Conservation (phyloP, 2,329 filamentous ascomycete species). For the Talaromyces funiculosus region DNA sequence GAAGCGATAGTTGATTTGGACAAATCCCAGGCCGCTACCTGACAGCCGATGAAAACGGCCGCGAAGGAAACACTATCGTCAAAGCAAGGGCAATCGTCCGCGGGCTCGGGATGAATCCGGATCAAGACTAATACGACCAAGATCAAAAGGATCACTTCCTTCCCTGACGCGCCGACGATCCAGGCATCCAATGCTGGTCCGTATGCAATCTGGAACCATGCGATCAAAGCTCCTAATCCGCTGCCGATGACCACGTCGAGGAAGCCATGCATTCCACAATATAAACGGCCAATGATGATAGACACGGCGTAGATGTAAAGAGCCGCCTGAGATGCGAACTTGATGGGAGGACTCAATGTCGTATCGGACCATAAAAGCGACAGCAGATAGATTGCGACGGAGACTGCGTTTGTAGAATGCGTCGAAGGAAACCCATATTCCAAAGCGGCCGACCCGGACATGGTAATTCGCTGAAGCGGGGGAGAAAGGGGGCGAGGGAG, state of each 20-base stretch:
- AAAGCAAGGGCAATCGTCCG: constrained; percentile 94
- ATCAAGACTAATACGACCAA: constrained; percentile 69
- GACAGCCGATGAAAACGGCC: constrained; percentile 79
- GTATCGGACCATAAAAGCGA: constrained; percentile 64
- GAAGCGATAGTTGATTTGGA: constrained; percentile 52
- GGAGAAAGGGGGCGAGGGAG: constrained; percentile 87
- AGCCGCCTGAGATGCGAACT: constrained; percentile 58
- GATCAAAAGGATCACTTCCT: constrained; percentile 59
- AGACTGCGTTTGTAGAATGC: constrained; percentile 94
- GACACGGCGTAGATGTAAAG: constrained; percentile 83
- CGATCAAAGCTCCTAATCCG: constrained; percentile 63
- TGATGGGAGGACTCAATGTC: constrained; percentile 54
- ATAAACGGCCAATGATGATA: constrained; percentile 84
- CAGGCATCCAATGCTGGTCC: constrained; percentile 62
- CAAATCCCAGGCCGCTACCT: constrained; percentile 80
- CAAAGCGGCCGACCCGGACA: constrained; percentile 90
- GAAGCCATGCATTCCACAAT: constrained; percentile 99
- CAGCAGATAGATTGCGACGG: constrained; percentile 79
- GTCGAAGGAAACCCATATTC: constrained; percentile 98
- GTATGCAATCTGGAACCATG: constrained; percentile 50
- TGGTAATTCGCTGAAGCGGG: constrained; percentile 87
- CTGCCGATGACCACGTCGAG: constrained; percentile 82
- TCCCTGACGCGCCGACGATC: constrained; percentile 60
- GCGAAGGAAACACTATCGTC: constrained; percentile 93
- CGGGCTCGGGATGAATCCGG: constrained; percentile 88